These are phyloP conservation scores for Yamadazyma buinensis DNA, from an alignment of 1,139 yeast genomes.

Conservation along the genomic window DNA sequence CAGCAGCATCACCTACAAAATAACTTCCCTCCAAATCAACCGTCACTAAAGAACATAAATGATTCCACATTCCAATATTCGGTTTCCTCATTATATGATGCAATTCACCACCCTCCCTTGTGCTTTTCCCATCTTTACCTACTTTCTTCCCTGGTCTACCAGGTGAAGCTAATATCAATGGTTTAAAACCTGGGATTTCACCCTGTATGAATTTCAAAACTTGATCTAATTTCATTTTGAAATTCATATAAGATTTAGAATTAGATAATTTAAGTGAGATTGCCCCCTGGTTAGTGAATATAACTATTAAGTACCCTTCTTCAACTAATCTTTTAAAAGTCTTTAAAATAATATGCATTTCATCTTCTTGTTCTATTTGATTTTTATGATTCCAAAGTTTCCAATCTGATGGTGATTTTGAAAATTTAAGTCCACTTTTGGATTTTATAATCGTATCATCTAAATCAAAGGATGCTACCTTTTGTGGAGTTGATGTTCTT, in stretches of 20 bases:
- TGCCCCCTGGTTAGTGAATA: slow-evolving; percentile 88
- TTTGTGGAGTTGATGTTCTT: slow-evolving; percentile 13
- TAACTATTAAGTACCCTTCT: slow-evolving; percentile 44
- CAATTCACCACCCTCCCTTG: too few relatives aligned
- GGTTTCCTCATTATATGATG: slow-evolving; percentile 69
- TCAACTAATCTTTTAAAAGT: slow-evolving; percentile 23
- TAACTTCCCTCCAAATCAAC: slow-evolving; percentile 47
- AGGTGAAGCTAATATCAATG: slow-evolving; percentile 65
- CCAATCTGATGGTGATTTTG: slow-evolving; percentile 67
- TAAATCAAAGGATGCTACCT: slow-evolving; percentile 70
- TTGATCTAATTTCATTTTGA: slow-evolving; percentile 39
- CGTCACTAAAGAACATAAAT: slow-evolving; percentile 36
- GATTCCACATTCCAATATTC: slow-evolving; percentile 63
- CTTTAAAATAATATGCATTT: slow-evolving; percentile 18
- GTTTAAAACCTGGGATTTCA: slow-evolving; percentile 17
- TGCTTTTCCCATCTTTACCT: slow-evolving; percentile 22
- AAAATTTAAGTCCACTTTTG: slow-evolving; percentile 53
- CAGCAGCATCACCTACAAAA: slow-evolving; percentile 97
- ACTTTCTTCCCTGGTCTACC: slow-evolving; percentile 35
- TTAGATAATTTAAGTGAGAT: slow-evolving; percentile 33
- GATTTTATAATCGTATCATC: slow-evolving; percentile 70
- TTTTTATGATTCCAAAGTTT: slow-evolving; percentile 43
- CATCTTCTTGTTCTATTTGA: not conserved
- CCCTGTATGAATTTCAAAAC: slow-evolving; percentile 22
- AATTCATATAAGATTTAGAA: slow-evolving; percentile 51